Percentiles rank a stretch among this genome's conserved stretches.
Evolutionary conservation across 164 flowering plant genomes (phyloP).

Genomic region (Piper betle): DNA sequence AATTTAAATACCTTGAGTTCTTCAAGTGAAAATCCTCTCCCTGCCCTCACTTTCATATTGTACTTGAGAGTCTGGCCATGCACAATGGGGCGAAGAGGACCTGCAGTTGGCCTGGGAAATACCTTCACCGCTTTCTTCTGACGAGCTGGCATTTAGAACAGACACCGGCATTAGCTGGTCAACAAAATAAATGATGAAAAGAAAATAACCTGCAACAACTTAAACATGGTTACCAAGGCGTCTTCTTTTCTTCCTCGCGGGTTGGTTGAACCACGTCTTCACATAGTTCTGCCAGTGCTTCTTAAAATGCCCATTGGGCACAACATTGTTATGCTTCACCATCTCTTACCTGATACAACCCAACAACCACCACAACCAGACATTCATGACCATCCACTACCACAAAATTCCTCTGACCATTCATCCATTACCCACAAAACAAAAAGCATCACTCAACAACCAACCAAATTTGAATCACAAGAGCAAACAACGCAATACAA

Average conservation of each 20-base stretch:
- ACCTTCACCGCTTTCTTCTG: slow-evolving; percentile 57
- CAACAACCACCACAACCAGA: no score
- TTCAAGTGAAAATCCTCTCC: slow-evolving; percentile 46
- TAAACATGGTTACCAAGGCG: slow-evolving; percentile 28
- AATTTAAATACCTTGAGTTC: slow-evolving; percentile 34
- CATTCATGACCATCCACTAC: no score
- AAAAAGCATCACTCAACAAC: no score
- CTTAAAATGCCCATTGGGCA: slow-evolving; percentile 68
- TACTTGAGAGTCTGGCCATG: slow-evolving; percentile 48
- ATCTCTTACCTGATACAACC: slow-evolving; percentile 34
- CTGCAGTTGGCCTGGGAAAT: slow-evolving; percentile 52
- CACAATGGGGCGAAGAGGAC: slow-evolving; percentile 48
- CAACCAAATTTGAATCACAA: no score
- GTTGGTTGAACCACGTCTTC: slow-evolving; percentile 79
- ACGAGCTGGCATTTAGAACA: slow-evolving; percentile 22
- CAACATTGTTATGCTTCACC: slow-evolving; percentile 79
- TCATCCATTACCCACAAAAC: no score
- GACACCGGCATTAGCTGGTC: background rate
- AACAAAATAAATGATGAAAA: background rate
- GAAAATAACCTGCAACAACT: background rate
- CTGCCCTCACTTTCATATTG: slow-evolving; percentile 60
- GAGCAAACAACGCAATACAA: no score
- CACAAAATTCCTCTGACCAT: no score
- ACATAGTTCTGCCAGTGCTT: slow-evolving; percentile 89
- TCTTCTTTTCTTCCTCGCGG: slow-evolving; percentile 66